Percentiles rank a stretch among this genome's conserved stretches.
Evolutionary conservation across 805 yeast genomes (phyloP).

Genomic region (Lipomyces sp.): DNA sequence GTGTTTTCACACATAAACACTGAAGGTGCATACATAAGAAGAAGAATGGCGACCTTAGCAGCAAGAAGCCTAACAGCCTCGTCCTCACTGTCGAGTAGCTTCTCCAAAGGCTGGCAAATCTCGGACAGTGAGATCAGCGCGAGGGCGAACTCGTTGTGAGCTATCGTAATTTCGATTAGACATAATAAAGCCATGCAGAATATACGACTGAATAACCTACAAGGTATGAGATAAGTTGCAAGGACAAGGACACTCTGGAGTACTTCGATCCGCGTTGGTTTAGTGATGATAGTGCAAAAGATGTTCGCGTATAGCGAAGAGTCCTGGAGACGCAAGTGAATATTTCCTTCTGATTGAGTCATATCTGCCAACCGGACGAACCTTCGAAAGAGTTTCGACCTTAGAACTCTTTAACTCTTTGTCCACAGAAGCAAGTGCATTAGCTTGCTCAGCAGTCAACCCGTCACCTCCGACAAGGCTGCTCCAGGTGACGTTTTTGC

Average conservation of each 20-base stretch:
- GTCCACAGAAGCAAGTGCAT: slow-evolving; percentile 58
- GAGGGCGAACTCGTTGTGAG: slow-evolving; percentile 10
- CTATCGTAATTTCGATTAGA: background rate
- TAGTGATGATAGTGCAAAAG: slow-evolving; percentile 52
- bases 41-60: slow-evolving; percentile 57
- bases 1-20: background rate
- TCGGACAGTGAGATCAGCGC: slow-evolving; percentile 22
- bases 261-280: slow-evolving; percentile 63
- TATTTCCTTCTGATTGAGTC: background rate
- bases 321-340: slow-evolving; percentile 12
- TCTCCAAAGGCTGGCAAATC: slow-evolving; percentile 32
- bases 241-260: slow-evolving; percentile 67
- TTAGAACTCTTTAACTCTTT: slow-evolving; percentile 42
- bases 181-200: background rate
- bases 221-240: slow-evolving; percentile 57
- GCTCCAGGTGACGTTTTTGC: slow-evolving; percentile 90
- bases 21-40: slow-evolving; percentile 48
- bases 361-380: background rate
- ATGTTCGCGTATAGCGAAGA: slow-evolving; percentile 22
- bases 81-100: slow-evolving; percentile 60
- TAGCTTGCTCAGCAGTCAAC: slow-evolving; percentile 70
- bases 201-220: slow-evolving; percentile 15
- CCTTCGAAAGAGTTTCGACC: slow-evolving; percentile 1
- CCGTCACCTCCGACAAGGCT: slow-evolving; percentile 78
- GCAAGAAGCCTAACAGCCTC: slow-evolving; percentile 60